Base-by-base conservation (phyloP, 495 filamentous ascomycete genomes). In the Hypoxylon perforatum region DNA sequence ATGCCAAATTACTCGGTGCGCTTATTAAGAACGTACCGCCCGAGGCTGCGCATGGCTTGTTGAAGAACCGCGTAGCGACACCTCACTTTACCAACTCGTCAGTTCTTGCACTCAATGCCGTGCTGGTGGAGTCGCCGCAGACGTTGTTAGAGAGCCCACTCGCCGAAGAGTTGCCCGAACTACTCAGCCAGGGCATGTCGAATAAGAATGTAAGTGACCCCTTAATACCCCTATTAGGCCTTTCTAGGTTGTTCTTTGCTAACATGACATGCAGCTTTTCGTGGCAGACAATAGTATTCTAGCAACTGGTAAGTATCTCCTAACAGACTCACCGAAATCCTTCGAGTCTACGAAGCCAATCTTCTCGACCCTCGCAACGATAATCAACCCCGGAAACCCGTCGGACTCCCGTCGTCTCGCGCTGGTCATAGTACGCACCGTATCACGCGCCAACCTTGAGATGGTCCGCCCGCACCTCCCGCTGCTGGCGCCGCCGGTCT, bases 301-400 rank as follows among this genome's bases (percentile, higher is more conserved):
- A 35, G 96, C 95, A 28, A 91, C 94, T n/a, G 96, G 95, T 64
- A 99, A 99, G 78, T 96, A 91, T 75, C 85, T 99, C 9, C 84
- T 99, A 44, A 82, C 85, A 2, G 84, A 90, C 25, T 73, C 78
- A 1, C 76, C 79, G 50, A 91, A 88, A 68, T 67, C 77, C 6
- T 91, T 84, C 58, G 92, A 96, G 68, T 81, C 84, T 18, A 89
- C 86, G 60, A 95, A 94, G 74, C 79, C 86, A 11, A 84, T 98
- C 38, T 91, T 98, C 74, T 85, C 92, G 63, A 84, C 89, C 0
- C 80, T 99, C 23, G 85, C 92, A 1, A 76, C 81, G 9, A 85
- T 91, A 62, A 91, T 97, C 46, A 83, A 87, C 25, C 92, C 92
- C 0, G 93, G 92, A 55, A 84, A 84, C 25, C 85, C 93, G 0